Conservation (phyloP, 176 grass and related monocot genomes). For the Alopecurus myosuroides region DNA sequence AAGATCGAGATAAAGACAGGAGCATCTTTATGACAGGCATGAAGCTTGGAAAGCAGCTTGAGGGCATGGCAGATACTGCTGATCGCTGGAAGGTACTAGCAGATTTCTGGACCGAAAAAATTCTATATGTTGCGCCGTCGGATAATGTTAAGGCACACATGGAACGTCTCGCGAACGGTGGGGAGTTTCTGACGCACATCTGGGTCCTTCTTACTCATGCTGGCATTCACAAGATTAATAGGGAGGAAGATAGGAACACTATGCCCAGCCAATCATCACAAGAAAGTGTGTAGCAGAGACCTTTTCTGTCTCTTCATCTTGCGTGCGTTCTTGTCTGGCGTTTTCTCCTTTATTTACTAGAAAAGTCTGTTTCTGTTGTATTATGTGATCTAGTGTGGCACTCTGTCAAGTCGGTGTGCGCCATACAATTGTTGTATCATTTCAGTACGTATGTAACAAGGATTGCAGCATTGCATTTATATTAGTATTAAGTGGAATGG, state of each 20-base stretch:
- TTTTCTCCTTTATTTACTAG: background rate
- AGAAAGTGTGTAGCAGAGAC: background rate
- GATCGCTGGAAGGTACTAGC: no score
- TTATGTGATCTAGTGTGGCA: background rate
- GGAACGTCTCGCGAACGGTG: no score
- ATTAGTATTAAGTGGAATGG: no score
- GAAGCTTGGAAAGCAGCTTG: background rate
- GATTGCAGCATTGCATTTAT: no score
- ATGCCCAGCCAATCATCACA: background rate
- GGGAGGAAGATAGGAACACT: background rate
- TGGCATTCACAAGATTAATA: background rate
- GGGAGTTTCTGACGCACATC: no score
- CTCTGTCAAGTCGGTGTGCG: background rate
- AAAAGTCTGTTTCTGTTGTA: background rate
- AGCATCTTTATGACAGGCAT: background rate
- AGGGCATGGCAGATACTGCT: background rate
- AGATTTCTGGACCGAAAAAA: no score
- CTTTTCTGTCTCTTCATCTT: background rate
- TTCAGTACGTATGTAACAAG: no score
- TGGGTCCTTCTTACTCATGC: background rate
- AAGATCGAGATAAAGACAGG: background rate
- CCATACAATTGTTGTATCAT: background rate
- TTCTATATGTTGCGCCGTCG: no score
- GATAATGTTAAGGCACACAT: no score
- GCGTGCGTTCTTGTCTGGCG: background rate